Evolutionary conservation across 805 yeast genomes (phyloP).

Genomic region (Yarrowia bubula): DNA sequence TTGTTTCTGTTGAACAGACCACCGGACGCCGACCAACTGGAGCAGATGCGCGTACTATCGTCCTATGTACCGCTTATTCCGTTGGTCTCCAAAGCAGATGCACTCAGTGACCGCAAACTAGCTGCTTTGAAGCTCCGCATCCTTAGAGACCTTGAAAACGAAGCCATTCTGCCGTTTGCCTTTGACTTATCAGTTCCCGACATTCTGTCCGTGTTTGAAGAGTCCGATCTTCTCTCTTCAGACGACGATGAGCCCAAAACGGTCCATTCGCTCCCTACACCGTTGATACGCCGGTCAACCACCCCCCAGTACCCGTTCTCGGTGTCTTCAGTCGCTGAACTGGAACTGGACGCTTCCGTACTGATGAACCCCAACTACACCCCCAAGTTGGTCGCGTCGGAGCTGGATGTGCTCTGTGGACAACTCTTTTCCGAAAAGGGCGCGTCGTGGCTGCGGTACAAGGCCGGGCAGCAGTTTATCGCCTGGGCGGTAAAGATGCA

Average conservation of each 20-base stretch:
- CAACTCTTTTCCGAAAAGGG: constrained; percentile 35
- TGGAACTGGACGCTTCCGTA: constrained; percentile 35
- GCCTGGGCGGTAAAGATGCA: constrained; percentile 30
- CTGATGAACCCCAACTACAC: constrained; percentile 33
- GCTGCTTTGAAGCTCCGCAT: constrained; percentile 2
- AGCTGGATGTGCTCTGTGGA: constrained; percentile 30
- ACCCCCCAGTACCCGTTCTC: constrained; percentile 10
- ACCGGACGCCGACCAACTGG: not conserved
- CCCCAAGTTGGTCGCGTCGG: constrained; percentile 31
- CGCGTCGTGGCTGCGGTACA: constrained; percentile 34
- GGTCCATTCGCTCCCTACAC: not conserved
- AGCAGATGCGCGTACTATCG: constrained; percentile 11
- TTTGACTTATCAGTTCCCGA: not conserved
- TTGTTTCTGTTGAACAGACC: constrained; percentile 32
- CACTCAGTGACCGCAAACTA: not conserved
- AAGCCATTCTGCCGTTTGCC: not conserved
- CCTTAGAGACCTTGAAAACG: not conserved
- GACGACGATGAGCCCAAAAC: constrained; percentile 4
- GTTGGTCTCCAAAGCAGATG: not conserved
- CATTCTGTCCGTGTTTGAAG: not conserved
- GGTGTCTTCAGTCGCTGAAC: not conserved
- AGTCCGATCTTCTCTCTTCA: constrained; percentile 1
- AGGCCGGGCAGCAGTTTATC: constrained; percentile 33
- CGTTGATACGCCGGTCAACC: not conserved
- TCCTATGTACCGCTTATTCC: constrained; percentile 5